Percentiles rank a stretch among this genome's conserved stretches.
These are phyloP conservation scores for Rubia tinctorum DNA, from an alignment of 305 asterid genomes.

Conservation along the genomic window DNA sequence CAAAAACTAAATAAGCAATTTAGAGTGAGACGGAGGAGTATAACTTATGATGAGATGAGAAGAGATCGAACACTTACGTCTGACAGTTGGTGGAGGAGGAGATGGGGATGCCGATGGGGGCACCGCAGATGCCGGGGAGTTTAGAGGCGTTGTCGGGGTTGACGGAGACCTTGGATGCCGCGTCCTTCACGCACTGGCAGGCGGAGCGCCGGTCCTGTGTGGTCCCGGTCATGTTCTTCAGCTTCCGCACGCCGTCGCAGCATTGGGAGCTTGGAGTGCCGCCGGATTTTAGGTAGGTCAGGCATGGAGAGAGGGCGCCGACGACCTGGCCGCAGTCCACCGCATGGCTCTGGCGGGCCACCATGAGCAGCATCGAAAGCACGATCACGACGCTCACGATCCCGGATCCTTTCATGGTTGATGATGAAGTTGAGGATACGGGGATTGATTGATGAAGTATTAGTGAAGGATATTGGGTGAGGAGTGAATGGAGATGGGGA, in stretches of 20 bases:
- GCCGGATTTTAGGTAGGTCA: background rate
- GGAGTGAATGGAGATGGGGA: background rate
- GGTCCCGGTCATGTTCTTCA: background rate
- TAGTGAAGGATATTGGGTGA: background rate
- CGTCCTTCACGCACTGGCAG: background rate
- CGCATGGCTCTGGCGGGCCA: background rate
- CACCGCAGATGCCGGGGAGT: conserved; percentile 58
- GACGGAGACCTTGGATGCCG: conserved; percentile 32
- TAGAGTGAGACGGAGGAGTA: no score
- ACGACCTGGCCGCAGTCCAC: background rate
- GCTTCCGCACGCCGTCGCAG: background rate
- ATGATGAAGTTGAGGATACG: background rate
- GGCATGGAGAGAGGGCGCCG: background rate
- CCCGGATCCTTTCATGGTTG: background rate
- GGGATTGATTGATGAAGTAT: background rate
- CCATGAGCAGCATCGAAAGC: background rate
- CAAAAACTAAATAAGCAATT: no score
- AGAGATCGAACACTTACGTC: conserved; percentile 21
- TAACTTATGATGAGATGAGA: no score
- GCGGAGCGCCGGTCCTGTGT: background rate
- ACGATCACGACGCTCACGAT: background rate
- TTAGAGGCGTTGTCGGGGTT: conserved; percentile 38
- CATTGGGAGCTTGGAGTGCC: background rate
- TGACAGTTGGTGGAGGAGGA: conserved; percentile 43
- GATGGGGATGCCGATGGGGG: conserved; percentile 28